Evolutionary conservation across 106 monocot species (phyloP).

Genomic region (Gastrodia elata): DNA sequence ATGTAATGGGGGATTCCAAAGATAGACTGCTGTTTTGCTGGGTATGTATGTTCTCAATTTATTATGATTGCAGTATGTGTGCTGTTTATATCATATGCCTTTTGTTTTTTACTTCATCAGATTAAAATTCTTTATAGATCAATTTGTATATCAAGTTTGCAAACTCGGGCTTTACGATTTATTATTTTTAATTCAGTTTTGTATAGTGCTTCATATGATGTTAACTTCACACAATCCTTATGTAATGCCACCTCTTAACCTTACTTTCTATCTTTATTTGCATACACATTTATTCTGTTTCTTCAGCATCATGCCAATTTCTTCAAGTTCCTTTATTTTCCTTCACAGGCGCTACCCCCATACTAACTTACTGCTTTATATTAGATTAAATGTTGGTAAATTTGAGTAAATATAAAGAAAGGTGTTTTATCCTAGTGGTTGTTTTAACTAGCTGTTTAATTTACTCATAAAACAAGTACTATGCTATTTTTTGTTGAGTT

Average conservation of each 20-base stretch:
- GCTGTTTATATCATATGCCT: not conserved
- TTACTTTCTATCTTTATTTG: not conserved
- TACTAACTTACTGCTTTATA: no score
- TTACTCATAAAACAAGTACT: no score
- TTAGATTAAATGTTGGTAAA: no score
- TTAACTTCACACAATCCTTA: not conserved
- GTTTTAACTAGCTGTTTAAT: no score
- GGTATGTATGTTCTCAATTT: constrained; percentile 33
- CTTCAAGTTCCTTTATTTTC: not conserved
- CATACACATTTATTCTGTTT: no score
- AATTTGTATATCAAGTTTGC: not conserved
- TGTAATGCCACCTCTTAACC: not conserved
- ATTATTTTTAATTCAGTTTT: not conserved
- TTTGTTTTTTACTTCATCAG: not conserved
- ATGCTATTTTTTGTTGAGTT: no score
- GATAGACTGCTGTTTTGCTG: constrained; percentile 63
- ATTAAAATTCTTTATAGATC: not conserved
- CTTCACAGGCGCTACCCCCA: no score
- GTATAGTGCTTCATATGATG: not conserved
- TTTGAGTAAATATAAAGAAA: no score
- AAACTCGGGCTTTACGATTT: not conserved
- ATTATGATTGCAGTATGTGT: not conserved
- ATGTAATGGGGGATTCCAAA: constrained; percentile 44
- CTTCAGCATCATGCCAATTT: not conserved
- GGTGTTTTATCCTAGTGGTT: no score